Conservation (phyloP, 116 monocot species). For the Iris pallida region DNA sequence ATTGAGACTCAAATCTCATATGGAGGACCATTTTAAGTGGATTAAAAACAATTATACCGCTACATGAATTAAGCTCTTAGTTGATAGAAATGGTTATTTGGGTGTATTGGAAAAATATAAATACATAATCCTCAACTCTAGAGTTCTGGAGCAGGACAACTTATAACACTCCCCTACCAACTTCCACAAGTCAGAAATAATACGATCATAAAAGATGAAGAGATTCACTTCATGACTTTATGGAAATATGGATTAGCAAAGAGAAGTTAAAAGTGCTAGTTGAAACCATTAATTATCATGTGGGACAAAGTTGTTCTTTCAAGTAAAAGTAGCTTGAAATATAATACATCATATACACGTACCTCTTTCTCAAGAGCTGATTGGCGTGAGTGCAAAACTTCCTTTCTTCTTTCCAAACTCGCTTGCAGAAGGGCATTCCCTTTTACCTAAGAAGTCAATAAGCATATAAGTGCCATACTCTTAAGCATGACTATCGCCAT, state of each 20-base stretch:
- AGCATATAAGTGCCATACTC: conserved; percentile 5
- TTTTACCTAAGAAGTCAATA: conserved; percentile 42
- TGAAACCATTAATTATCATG: background rate
- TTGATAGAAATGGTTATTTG: too few species aligned
- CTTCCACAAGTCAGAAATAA: background rate
- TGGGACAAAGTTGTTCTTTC: background rate
- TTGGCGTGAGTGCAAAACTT: conserved; percentile 48
- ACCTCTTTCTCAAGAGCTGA: conserved; percentile 82
- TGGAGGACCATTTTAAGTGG: too few species aligned
- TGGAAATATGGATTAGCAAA: background rate
- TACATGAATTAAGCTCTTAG: too few species aligned
- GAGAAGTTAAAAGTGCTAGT: background rate
- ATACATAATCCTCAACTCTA: too few species aligned
- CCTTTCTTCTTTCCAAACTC: conserved; percentile 59
- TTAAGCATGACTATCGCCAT: background rate
- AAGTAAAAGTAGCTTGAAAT: conserved; percentile 7
- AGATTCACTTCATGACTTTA: background rate
- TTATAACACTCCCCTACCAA: background rate
- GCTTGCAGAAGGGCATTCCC: conserved; percentile 53
- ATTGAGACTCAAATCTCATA: too few species aligned
- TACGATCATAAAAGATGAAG: background rate
- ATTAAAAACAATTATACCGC: too few species aligned
- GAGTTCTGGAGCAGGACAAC: too few species aligned
- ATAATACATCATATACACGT: conserved; percentile 21
- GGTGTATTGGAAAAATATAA: too few species aligned